Evolutionary conservation across 1,139 yeast genomes (phyloP).

Genomic region (Hyphopichia fennica): DNA sequence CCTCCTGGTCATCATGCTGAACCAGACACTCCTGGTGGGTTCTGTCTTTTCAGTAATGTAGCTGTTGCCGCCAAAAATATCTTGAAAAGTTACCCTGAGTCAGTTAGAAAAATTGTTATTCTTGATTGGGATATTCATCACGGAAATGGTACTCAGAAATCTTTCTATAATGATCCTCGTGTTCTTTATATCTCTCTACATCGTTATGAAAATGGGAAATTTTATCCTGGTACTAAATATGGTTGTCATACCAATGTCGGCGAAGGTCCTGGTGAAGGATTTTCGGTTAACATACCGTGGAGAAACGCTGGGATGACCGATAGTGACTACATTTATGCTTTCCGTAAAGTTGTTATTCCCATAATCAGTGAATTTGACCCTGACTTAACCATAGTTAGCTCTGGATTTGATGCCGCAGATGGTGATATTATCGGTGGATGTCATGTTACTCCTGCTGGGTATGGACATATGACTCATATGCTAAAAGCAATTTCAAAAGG

Average conservation of each 20-base stretch:
- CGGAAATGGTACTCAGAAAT: conserved; percentile 96
- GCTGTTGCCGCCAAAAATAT: conserved; percentile 95
- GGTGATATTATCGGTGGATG: conserved; percentile 99
- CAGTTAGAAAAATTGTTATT: conserved; percentile 79
- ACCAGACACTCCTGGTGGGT: conserved; percentile 96
- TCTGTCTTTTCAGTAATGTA: conserved; percentile 92
- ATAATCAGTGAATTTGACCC: conserved; percentile 88
- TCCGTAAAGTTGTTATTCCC: conserved; percentile 85
- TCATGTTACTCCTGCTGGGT: conserved; percentile 93
- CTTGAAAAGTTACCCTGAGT: conserved; percentile 80
- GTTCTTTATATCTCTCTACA: conserved; percentile 90
- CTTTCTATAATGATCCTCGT: conserved; percentile 84
- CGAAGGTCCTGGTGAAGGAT: conserved; percentile 83
- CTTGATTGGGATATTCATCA: conserved; percentile 98
- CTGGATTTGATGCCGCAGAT: conserved; percentile 98
- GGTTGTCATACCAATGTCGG: conserved; percentile 84
- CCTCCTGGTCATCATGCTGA: conserved; percentile 99
- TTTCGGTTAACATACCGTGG: conserved; percentile 92
- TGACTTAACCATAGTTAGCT: conserved; percentile 85
- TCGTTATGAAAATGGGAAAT: conserved; percentile 87
- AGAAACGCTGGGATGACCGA: conserved; percentile 90
- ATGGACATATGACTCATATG: conserved; percentile 94
- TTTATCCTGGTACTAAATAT: conserved; percentile 88
- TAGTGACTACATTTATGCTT: conserved; percentile 93
- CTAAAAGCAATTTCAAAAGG: conserved; percentile 87